Conservation (phyloP, 2,329 filamentous ascomycete genomes). For the Sarocladium oryzae region DNA sequence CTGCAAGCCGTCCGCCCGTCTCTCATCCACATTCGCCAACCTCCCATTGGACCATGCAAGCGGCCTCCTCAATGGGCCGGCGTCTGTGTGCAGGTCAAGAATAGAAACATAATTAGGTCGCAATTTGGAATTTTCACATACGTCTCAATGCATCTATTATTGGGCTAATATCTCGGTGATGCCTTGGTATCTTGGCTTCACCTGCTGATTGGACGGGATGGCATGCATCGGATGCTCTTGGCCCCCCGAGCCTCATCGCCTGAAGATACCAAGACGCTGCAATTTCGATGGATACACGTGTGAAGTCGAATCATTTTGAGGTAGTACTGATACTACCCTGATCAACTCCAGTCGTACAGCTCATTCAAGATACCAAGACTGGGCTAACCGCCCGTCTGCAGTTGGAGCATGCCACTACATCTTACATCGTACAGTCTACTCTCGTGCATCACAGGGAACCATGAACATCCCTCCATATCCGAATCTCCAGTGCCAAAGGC, state of each 20-base stretch:
- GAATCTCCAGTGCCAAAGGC: not conserved
- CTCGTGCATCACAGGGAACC: too few relatives aligned
- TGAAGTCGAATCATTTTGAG: too few relatives aligned
- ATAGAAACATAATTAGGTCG: conserved; percentile 8
- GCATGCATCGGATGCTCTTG: not conserved
- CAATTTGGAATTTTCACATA: not conserved
- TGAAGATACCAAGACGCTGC: too few relatives aligned
- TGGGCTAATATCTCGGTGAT: conserved; percentile 2
- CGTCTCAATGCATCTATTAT: not conserved
- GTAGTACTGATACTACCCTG: too few relatives aligned
- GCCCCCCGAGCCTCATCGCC: not conserved
- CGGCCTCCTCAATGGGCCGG: conserved; percentile 7
- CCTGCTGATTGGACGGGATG: not conserved
- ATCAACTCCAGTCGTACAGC: not conserved
- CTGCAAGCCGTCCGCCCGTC: too few relatives aligned
- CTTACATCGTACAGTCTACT: not conserved
- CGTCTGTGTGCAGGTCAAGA: conserved; percentile 1
- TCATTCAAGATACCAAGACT: not conserved
- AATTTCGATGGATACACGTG: too few relatives aligned
- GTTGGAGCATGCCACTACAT: too few relatives aligned
- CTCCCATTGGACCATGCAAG: conserved; percentile 3
- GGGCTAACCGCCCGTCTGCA: not conserved
- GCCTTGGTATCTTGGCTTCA: not conserved
- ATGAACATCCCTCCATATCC: too few relatives aligned
- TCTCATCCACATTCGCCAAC: not conserved